These are phyloP conservation scores for Gilbertella persicaria DNA, from an alignment of 371 early-diverging fungal species.

Conservation along the genomic window DNA sequence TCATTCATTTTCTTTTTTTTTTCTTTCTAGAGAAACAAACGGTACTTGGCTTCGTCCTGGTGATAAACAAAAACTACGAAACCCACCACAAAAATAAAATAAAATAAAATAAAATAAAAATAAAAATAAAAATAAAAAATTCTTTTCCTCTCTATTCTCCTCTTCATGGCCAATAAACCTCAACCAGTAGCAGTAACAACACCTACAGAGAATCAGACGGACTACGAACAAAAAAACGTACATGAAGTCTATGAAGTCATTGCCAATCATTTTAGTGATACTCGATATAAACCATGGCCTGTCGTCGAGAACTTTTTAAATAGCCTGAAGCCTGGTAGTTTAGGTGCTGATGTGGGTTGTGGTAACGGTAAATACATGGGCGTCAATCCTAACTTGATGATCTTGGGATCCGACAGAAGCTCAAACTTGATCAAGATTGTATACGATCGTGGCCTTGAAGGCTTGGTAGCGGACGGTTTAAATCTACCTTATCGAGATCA, in stretches of 20 bases:
- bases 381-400: constrained; percentile 73
- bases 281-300: constrained; percentile 98
- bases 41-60: constrained; percentile 50
- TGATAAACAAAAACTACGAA: constrained; percentile 31
- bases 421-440: constrained; percentile 79
- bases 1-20: not conserved
- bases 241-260: constrained; percentile 93
- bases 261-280: constrained; percentile 92
- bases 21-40: constrained; percentile 34
- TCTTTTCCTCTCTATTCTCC: constrained; percentile 3
- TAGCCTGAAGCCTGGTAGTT: constrained; percentile 59
- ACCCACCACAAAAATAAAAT: constrained; percentile 4
- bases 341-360: constrained; percentile 95
- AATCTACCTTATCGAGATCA: constrained; percentile 72
- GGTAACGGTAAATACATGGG: constrained; percentile 98
- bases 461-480: constrained; percentile 84
- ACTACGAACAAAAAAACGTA: constrained; percentile 79
- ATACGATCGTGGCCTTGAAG: constrained; percentile 76
- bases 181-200: constrained; percentile 58
- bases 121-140: not conserved
- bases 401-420: constrained; percentile 89
- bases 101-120: not conserved
- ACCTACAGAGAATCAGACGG: constrained; percentile 46
- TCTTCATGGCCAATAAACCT: constrained; percentile 38
- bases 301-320: constrained; percentile 86